Evolutionary conservation across 2,329 filamentous ascomycete genomes (phyloP).

Genomic region (Cadophora sp.): DNA sequence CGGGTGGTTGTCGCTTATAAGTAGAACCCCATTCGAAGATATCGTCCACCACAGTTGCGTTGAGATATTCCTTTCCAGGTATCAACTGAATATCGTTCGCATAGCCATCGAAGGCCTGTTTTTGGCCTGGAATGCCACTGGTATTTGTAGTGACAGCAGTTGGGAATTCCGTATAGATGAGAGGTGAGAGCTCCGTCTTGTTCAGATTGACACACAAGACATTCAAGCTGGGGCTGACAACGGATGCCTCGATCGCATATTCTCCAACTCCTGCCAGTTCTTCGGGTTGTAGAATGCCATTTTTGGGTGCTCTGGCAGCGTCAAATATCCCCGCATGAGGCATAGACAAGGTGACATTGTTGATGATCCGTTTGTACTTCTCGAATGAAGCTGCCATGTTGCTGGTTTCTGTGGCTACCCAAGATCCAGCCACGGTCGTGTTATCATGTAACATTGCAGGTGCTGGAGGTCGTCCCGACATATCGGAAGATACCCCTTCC

Average conservation of each 20-base stretch:
- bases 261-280: conserved; percentile 70
- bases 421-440: conserved; percentile 71
- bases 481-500: conserved; percentile 49
- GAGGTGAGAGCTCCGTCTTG: conserved; percentile 62
- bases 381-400: conserved; percentile 60
- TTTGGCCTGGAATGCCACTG: conserved; percentile 48
- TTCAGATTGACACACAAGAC: conserved; percentile 75
- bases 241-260: conserved; percentile 71
- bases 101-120: conserved; percentile 49
- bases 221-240: conserved; percentile 74
- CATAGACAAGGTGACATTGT: conserved; percentile 80
- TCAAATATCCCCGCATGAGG: conserved; percentile 73
- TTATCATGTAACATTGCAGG: conserved; percentile 74
- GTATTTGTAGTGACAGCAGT: conserved; percentile 44
- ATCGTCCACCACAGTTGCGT: conserved; percentile 68
- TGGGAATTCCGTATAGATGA: conserved; percentile 70
- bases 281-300: conserved; percentile 73
- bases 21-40: conserved; percentile 71
- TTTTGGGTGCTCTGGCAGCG: conserved; percentile 66
- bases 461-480: conserved; percentile 61
- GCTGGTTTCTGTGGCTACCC: conserved; percentile 65
- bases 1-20: conserved; percentile 58
- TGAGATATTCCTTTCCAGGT: conserved; percentile 52
- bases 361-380: conserved; percentile 64
- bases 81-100: conserved; percentile 47